Percentiles rank a stretch among this genome's conserved stretches.
Evolutionary conservation across 768 basidiomycete genomes (phyloP).

Genomic region (Aureoboletus auriporus): DNA sequence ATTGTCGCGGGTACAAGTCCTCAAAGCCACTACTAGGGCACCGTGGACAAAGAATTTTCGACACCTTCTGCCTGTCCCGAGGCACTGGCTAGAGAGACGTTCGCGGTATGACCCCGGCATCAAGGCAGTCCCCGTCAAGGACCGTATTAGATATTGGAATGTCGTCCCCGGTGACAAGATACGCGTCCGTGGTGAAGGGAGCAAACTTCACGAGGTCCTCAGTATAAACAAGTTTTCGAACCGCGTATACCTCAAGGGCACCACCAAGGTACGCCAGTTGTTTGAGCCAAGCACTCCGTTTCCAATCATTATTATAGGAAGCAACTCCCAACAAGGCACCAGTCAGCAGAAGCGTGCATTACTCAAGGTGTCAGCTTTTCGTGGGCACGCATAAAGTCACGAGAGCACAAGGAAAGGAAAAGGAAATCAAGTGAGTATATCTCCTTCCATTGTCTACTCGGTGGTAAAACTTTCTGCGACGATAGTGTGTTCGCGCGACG

Average conservation of each 20-base stretch:
- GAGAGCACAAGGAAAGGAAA: conserved; percentile 30
- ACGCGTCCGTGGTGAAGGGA: conserved; percentile 61
- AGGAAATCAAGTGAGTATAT: conserved; percentile 43
- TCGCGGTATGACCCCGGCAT: conserved; percentile 38
- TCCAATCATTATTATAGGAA: conserved; percentile 15
- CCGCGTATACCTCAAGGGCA: conserved; percentile 52
- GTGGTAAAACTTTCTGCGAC: not conserved
- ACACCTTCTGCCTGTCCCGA: conserved; percentile 61
- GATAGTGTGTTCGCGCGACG: conserved; percentile 76
- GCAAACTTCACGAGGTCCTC: conserved; percentile 63
- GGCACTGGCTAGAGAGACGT: conserved; percentile 43
- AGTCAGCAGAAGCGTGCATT: conserved; percentile 48
- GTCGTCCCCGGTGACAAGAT: conserved; percentile 82
- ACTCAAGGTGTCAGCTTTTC: conserved; percentile 77
- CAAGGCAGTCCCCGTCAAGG: conserved; percentile 57
- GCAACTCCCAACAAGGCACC: conserved; percentile 20
- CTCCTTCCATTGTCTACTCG: not conserved
- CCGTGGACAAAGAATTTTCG: conserved; percentile 66
- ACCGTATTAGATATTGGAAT: conserved; percentile 85
- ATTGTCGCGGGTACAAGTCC: conserved; percentile 34
- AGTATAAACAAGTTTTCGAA: conserved; percentile 74
- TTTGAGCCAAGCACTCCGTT: not conserved
- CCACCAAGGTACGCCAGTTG: conserved; percentile 26
- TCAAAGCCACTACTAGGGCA: conserved; percentile 45
- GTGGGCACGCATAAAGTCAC: conserved; percentile 52